phyloP scores from a whole-genome alignment of 257 asterid species.

The Solanum medicagineum region DNA sequence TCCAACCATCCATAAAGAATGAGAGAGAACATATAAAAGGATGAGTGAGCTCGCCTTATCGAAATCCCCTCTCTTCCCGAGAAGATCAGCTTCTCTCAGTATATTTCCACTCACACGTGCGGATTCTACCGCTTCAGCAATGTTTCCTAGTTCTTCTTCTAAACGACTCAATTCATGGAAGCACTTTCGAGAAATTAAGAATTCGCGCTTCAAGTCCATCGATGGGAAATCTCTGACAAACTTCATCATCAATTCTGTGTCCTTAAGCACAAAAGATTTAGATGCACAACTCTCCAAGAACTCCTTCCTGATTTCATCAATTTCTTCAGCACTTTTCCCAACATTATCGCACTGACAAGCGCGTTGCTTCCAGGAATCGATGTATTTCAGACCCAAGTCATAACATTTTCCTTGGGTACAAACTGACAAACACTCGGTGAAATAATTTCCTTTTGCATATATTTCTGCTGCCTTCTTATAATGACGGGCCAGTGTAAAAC shows the following conservation, averaged over 20 bases:
- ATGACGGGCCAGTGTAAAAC: constrained; percentile 29
- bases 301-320: constrained; percentile 21
- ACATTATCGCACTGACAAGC: background rate
- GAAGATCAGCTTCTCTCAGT: constrained; percentile 18
- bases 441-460: constrained; percentile 28
- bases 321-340: constrained; percentile 1
- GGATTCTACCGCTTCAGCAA: constrained; percentile 33
- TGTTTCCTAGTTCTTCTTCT: constrained; percentile 41
- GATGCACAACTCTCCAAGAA: constrained; percentile 35
- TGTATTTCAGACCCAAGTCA: constrained; percentile 28
- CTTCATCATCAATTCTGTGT: constrained; percentile 28
- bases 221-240: constrained; percentile 35
- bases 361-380: constrained; percentile 34
- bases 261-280: constrained; percentile 13
- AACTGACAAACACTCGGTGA: constrained; percentile 32
- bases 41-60: constrained; percentile 17
- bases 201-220: constrained; percentile 27
- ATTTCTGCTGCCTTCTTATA: constrained; percentile 30
- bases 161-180: constrained; percentile 31
- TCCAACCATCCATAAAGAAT: constrained; percentile 32
- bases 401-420: constrained; percentile 28
- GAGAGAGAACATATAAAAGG: constrained; percentile 18
- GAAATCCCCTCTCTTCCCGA: constrained; percentile 15
- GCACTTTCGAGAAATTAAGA: constrained; percentile 30
- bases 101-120: constrained; percentile 26